These are phyloP conservation scores for Microsporum audouinii DNA, from an alignment of 2,329 filamentous ascomycete genomes.

Conservation along the genomic window DNA sequence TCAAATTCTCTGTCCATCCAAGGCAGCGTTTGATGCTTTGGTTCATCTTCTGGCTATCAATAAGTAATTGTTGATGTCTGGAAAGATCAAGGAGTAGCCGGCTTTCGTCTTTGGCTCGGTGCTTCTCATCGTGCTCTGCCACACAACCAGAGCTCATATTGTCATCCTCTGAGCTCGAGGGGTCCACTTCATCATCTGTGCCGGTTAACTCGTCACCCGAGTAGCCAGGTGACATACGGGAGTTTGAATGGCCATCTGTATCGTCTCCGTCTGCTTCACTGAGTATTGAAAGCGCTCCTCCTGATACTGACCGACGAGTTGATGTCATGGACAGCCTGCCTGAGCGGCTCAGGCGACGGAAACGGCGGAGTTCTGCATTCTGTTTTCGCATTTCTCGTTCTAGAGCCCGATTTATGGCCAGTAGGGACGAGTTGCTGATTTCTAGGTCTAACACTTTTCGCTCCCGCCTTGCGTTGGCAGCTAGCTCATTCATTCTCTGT, in stretches of 20 bases:
- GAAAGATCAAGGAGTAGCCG: conserved; percentile 73
- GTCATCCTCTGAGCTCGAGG: conserved; percentile 28
- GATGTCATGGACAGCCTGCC: conserved; percentile 56
- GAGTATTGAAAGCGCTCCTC: conserved; percentile 35
- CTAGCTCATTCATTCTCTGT: conserved; percentile 54
- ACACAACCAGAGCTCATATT: conserved; percentile 26
- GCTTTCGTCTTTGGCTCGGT: conserved; percentile 66
- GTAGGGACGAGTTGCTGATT: conserved; percentile 87
- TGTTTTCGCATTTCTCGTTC: conserved; percentile 89
- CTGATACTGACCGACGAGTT: conserved; percentile 36
- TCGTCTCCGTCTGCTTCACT: conserved; percentile 33
- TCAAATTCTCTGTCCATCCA: conserved; percentile 79
- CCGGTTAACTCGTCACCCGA: conserved; percentile 31
- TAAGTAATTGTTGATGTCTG: conserved; percentile 76
- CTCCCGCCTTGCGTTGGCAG: conserved; percentile 79
- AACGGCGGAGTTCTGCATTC: conserved; percentile 74
- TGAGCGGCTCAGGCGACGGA: conserved; percentile 70
- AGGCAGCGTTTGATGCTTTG: conserved; percentile 84
- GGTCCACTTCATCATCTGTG: conserved; percentile 28
- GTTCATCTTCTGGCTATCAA: conserved; percentile 91
- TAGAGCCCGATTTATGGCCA: conserved; percentile 87
- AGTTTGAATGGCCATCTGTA: conserved; percentile 18
- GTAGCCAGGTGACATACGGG: conserved; percentile 17
- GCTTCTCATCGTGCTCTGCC: conserved; percentile 34
- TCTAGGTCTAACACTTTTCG: conserved; percentile 92